Conservation (phyloP, 2,329 filamentous ascomycete genomes). For the Phoma sp. region DNA sequence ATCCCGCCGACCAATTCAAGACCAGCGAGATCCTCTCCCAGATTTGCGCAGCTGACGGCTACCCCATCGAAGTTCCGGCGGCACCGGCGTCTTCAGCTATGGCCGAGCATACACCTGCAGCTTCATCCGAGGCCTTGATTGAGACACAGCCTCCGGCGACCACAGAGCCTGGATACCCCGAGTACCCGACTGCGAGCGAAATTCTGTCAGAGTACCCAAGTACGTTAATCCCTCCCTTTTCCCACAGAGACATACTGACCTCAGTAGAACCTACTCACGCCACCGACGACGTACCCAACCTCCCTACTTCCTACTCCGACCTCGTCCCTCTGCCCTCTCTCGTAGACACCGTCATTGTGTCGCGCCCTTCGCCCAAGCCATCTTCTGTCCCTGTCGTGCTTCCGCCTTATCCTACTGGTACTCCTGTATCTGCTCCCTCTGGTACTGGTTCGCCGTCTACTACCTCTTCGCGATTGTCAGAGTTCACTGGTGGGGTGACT, state of each 20-base stretch:
- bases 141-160: not conserved
- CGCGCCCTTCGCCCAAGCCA: slow-evolving; percentile 1
- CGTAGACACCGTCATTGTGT: slow-evolving; percentile 8
- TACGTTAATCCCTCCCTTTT: not conserved
- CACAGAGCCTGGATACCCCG: slow-evolving; percentile 2
- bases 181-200: slow-evolving; percentile 2
- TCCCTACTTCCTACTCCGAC: not conserved
- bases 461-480: slow-evolving; percentile 7
- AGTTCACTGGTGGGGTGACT: slow-evolving; percentile 30
- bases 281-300: slow-evolving; percentile 5
- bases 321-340: slow-evolving; percentile 3
- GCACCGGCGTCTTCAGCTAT: not conserved
- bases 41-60: slow-evolving; percentile 37
- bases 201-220: not conserved
- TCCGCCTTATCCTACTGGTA: slow-evolving; percentile 21
- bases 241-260: not conserved
- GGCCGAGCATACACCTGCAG: slow-evolving; percentile 1
- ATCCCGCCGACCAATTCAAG: slow-evolving; percentile 43
- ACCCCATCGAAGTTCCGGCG: slow-evolving; percentile 25
- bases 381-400: slow-evolving; percentile 2
- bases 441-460: slow-evolving; percentile 10
- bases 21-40: slow-evolving; percentile 27
- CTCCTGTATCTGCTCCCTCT: slow-evolving; percentile 4
- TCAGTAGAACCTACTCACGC: not conserved
- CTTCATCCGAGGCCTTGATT: not conserved